Evolutionary conservation across 768 basidiomycete species (phyloP).

Genomic region (Kwoniella dejecticola): DNA sequence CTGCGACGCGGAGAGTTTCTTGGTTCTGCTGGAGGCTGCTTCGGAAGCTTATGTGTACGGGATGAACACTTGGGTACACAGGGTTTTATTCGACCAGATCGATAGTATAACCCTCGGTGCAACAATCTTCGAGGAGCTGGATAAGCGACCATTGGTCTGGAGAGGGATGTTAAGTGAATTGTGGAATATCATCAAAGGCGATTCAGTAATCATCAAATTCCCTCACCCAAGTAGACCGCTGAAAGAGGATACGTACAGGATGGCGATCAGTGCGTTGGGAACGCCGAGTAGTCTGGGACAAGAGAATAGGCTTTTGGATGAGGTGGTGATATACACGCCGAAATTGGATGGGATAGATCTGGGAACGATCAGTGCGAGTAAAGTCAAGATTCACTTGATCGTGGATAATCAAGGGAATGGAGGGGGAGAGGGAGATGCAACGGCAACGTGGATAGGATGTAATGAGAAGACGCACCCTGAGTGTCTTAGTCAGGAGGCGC

Average conservation of each 20-base stretch:
- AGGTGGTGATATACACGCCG: conserved; percentile 7
- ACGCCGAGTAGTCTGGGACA: conserved; percentile 4
- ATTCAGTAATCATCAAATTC: conserved; percentile 9
- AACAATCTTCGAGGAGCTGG: neutral
- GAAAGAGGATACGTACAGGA: conserved; percentile 9
- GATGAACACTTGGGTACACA: conserved; percentile 9
- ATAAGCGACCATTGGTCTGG: neutral
- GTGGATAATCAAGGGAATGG: neutral
- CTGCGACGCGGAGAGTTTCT: neutral
- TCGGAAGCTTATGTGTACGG: neutral
- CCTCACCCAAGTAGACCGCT: neutral
- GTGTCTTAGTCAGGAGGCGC: conserved; percentile 2
- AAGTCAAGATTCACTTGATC: conserved; percentile 5
- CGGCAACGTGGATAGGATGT: neutral
- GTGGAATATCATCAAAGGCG: conserved; percentile 16
- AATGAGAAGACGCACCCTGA: neutral
- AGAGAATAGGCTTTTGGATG: conserved; percentile 5
- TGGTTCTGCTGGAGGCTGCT: neutral
- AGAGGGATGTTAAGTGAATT: conserved; percentile 1
- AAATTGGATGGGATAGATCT: conserved; percentile 8
- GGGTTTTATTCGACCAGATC: conserved; percentile 17
- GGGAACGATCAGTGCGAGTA: neutral
- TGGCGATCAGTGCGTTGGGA: neutral
- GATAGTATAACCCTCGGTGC: conserved; percentile 2
- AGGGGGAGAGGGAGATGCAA: neutral